Base-by-base conservation (phyloP, 2,329 filamentous ascomycete species). In the Cladosporium sp. region DNA sequence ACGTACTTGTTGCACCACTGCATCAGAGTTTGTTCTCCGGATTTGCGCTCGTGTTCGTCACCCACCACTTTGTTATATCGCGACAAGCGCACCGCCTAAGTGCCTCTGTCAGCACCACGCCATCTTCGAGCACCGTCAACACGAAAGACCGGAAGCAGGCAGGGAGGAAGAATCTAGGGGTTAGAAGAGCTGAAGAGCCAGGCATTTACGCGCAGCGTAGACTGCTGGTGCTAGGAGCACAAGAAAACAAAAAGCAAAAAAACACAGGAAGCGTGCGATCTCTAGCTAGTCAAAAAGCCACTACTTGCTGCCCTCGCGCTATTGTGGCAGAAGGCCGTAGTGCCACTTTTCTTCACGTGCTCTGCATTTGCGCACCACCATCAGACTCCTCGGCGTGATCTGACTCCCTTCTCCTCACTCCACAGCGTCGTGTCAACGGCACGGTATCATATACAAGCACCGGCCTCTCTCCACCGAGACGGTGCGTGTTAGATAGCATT, bases 241-340 rank as follows among this genome's bases (percentile, higher is more conserved):
- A 35, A 62, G 60, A 63, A 63, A 21, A 44, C 21, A 6, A 52
- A 31, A n/a, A 62, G 37, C 29, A 29, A 62, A 50, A 46, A 49
- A 28, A 40, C 31, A 46, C 56, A 59, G 56, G 56, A 56, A 62
- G 52, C 55, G 61, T 63, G 61, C 61, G 31, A 46, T 63, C 61
- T 63, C 50, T 63, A 63, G 61, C 61, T 63, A 63, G 61, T 63
- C 61, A 63, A 63, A 63, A 63, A 63, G 61, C 61, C 61, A 63
- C 61, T 63, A 63, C 61, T 63, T 63, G 61, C 61, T 31, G 50
- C 61, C 59, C 50, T 55, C 50, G 55, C 61, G 50, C 61, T 63
- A 44, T 63, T 55, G 61, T 63, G 61, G 61, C 61, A 63, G 61
- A 63, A 63, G 61, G 61, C 61, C 61, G 61, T 63, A 63, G 61